Base-by-base conservation (phyloP, 495 filamentous ascomycete species). In the Trypethelium eluteriae region DNA sequence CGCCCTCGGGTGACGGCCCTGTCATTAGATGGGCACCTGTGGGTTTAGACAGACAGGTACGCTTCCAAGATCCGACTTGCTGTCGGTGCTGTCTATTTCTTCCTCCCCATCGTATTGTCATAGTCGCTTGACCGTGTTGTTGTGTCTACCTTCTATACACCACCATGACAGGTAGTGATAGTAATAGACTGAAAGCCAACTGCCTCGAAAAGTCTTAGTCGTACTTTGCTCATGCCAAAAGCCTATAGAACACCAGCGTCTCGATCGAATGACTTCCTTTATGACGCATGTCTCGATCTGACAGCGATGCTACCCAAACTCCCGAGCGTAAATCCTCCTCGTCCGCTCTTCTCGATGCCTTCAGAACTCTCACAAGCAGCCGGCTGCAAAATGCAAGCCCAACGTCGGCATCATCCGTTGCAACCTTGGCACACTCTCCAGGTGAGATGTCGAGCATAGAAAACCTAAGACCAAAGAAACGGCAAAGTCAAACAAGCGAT, bases 301-400 rank as follows among this genome's bases (percentile, higher is more conserved):
- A 63, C 16, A 66, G 62, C 38, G 36, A 68, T 70, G 66, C 64
- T 18, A 70, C 72, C 35, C 66, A 66, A 39, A 72, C 72, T 41
- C 72, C 72, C 41, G 70, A 74, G n/a, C 38, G 70, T 44, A 62
- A 63, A 36, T 66, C 70, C 34, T 74, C 72, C 1, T 70, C 70
- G 36, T 69, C 66, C 50, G 62, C 72, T 38, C 66, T 74, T 12
- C 66, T 72, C 39, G 70, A 64, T 57, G 70, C 72, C 53, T 74
- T 74, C 68, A 50, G 72, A 36, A 49, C 64, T 38, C 68, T 74
- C 35, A 74, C 72, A 0, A 59, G 68, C 32, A 41, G 32, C 32
- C 68, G 68, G 35, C 34, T 68, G 14, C 68, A 67, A 63, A 70
- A 69, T 64, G 50, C 70, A 1, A 68, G 68, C 18, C 68, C 70